Percentiles rank a stretch among this genome's conserved stretches.
Conservation (phyloP, 768 basidiomycete species). For the Hypsizygus marmoreus region DNA sequence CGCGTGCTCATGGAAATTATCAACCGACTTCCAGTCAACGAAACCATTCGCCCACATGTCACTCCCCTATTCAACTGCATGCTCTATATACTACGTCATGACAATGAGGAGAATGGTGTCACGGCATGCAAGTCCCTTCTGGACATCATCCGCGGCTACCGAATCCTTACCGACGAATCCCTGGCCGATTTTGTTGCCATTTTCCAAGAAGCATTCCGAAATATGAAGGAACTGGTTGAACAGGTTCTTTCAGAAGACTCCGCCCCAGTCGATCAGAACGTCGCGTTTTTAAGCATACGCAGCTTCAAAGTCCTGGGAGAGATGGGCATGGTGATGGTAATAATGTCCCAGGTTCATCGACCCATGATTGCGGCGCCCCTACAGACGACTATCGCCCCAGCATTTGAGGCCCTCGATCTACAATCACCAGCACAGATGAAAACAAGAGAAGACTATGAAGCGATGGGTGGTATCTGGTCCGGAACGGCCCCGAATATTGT, state of each 20-base stretch:
- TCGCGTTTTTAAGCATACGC: slow-evolving; percentile 67
- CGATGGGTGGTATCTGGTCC: slow-evolving; percentile 80
- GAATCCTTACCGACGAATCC: slow-evolving; percentile 69
- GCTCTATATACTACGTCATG: slow-evolving; percentile 79
- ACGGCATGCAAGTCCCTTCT: slow-evolving; percentile 89
- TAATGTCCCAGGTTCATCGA: slow-evolving; percentile 84
- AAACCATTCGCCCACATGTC: slow-evolving; percentile 71
- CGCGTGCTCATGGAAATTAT: slow-evolving; percentile 86
- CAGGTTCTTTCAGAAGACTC: slow-evolving; percentile 77
- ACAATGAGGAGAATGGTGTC: slow-evolving; percentile 96
- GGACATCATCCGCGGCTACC: slow-evolving; percentile 82
- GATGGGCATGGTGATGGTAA: slow-evolving; percentile 88
- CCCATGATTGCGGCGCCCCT: slow-evolving; percentile 64
- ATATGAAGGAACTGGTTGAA: slow-evolving; percentile 70
- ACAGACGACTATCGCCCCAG: slow-evolving; percentile 70
- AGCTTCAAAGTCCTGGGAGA: slow-evolving; percentile 96
- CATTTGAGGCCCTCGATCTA: slow-evolving; percentile 75
- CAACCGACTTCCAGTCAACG: slow-evolving; percentile 82
- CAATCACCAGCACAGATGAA: slow-evolving; percentile 82
- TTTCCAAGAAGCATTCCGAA: slow-evolving; percentile 76
- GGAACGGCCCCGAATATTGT: slow-evolving; percentile 78
- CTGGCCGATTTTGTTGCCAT: slow-evolving; percentile 79
- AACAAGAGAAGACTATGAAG: slow-evolving; percentile 76
- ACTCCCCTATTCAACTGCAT: slow-evolving; percentile 74
- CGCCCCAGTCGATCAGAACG: slow-evolving; percentile 50